phyloP scores from a whole-genome alignment of 2,329 filamentous ascomycete genomes.

The Fusarium sp. region DNA sequence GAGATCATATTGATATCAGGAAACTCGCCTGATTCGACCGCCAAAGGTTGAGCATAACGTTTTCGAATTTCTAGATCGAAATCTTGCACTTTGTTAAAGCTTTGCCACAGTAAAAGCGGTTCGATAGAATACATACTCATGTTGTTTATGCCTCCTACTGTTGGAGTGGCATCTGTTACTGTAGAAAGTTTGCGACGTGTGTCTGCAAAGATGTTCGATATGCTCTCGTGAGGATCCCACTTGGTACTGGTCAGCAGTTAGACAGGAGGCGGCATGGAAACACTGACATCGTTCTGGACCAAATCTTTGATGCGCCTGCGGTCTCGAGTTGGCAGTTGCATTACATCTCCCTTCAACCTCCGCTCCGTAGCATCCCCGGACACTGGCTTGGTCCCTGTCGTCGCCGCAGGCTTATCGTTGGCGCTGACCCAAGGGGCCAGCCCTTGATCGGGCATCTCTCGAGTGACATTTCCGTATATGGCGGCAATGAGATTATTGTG shows the following conservation, averaged over 20 bases:
- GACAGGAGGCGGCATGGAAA: not conserved
- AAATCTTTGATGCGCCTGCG: slow-evolving; percentile 74
- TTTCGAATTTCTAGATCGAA: slow-evolving; percentile 74
- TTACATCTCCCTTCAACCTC: slow-evolving; percentile 73
- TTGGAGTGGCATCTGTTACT: slow-evolving; percentile 70
- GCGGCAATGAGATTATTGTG: slow-evolving; percentile 75
- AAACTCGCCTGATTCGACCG: slow-evolving; percentile 75
- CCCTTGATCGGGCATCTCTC: slow-evolving; percentile 74
- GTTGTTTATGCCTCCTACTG: slow-evolving; percentile 79
- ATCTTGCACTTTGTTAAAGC: slow-evolving; percentile 54
- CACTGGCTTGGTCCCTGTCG: slow-evolving; percentile 67
- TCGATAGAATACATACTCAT: slow-evolving; percentile 69
- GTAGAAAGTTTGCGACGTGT: slow-evolving; percentile 57
- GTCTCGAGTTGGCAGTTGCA: slow-evolving; percentile 74
- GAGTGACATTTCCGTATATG: slow-evolving; percentile 74
- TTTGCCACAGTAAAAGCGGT: not conserved
- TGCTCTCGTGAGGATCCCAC: slow-evolving; percentile 65
- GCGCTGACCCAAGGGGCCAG: slow-evolving; percentile 77
- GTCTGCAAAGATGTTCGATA: slow-evolving; percentile 63
- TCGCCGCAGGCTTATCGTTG: slow-evolving; percentile 71
- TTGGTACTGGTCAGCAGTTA: slow-evolving; percentile 43
- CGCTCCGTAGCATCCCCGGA: slow-evolving; percentile 73
- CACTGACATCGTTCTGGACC: slow-evolving; percentile 66
- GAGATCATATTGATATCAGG: slow-evolving; percentile 72
- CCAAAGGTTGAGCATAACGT: slow-evolving; percentile 70